Conservation (phyloP, 2,329 filamentous ascomycete genomes). For the Arthrobotrys conoides region DNA sequence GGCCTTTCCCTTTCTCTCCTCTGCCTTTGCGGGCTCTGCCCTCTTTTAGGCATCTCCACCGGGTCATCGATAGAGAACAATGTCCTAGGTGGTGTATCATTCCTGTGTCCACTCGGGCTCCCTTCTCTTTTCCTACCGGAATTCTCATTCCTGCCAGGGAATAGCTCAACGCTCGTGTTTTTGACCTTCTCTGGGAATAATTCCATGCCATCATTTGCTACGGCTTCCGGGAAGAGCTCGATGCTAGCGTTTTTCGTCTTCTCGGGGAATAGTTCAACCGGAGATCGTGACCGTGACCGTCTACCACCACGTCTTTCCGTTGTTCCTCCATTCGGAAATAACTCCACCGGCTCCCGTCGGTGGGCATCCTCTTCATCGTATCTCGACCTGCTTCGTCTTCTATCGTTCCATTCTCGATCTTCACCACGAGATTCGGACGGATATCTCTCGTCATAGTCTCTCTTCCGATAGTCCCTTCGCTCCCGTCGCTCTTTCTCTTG, state of each 20-base stretch:
- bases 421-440: slow-evolving; percentile 66
- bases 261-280: slow-evolving; percentile 62
- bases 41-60: slow-evolving; percentile 49
- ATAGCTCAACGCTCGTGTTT: slow-evolving; percentile 59
- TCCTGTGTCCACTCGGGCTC: slow-evolving; percentile 27
- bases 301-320: slow-evolving; percentile 31
- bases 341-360: slow-evolving; percentile 43
- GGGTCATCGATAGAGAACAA: slow-evolving; percentile 53
- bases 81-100: slow-evolving; percentile 40
- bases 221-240: slow-evolving; percentile 49
- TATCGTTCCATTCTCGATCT: slow-evolving; percentile 69
- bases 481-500: slow-evolving; percentile 66
- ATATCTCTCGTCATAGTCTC: slow-evolving; percentile 68
- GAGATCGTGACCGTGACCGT: slow-evolving; percentile 59
- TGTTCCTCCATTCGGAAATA: slow-evolving; percentile 40
- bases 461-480: slow-evolving; percentile 73
- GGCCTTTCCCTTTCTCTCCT: slow-evolving; percentile 37
- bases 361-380: slow-evolving; percentile 71
- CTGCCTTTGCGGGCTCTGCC: slow-evolving; percentile 51
- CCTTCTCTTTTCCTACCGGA: slow-evolving; percentile 25
- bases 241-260: slow-evolving; percentile 38
- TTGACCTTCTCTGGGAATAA: slow-evolving; percentile 53
- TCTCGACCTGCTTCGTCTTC: slow-evolving; percentile 65
- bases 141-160: slow-evolving; percentile 43
- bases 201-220: slow-evolving; percentile 33